phyloP scores from a whole-genome alignment of 2,329 filamentous ascomycete genomes.

The Fusarium phyllophilum region DNA sequence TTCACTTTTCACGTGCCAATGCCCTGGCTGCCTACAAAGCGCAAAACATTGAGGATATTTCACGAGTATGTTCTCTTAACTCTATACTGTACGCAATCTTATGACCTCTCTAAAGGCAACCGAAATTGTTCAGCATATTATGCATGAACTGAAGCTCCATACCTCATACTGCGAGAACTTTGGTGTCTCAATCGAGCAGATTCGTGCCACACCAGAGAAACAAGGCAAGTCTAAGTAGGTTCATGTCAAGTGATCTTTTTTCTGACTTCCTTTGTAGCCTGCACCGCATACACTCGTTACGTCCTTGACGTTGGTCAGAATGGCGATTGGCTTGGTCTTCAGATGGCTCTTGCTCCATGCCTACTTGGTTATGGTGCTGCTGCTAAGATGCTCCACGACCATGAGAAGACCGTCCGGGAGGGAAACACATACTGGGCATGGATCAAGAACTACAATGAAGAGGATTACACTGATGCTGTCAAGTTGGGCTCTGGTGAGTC shows the following conservation, averaged over 20 bases:
- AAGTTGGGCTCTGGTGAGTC: conserved; percentile 72
- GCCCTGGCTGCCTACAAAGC: conserved; percentile 88
- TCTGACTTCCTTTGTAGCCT: conserved; percentile 58
- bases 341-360: conserved; percentile 86
- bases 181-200: conserved; percentile 77
- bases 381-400: conserved; percentile 74
- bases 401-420: conserved; percentile 68
- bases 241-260: not conserved
- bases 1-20: conserved; percentile 89
- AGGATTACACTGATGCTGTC: conserved; percentile 81
- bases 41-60: conserved; percentile 77
- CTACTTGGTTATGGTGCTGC: conserved; percentile 89
- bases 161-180: conserved; percentile 84
- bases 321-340: conserved; percentile 87
- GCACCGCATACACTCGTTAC: conserved; percentile 84
- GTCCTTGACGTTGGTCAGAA: conserved; percentile 89
- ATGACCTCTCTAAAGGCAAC: conserved; percentile 43
- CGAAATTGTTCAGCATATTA: conserved; percentile 78
- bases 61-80: conserved; percentile 61
- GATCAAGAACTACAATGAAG: conserved; percentile 88
- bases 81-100: not conserved
- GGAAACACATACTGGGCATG: conserved; percentile 86
- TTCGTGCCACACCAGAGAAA: conserved; percentile 78
- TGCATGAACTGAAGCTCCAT: conserved; percentile 83
- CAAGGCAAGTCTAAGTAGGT: conserved; percentile 64